A percentile compares a stretch with the other conserved stretches of the same genome.
Evolutionary conservation across 1,284 basidiomycete genomes (phyloP).

Genomic region (Sphagnurus paluster): DNA sequence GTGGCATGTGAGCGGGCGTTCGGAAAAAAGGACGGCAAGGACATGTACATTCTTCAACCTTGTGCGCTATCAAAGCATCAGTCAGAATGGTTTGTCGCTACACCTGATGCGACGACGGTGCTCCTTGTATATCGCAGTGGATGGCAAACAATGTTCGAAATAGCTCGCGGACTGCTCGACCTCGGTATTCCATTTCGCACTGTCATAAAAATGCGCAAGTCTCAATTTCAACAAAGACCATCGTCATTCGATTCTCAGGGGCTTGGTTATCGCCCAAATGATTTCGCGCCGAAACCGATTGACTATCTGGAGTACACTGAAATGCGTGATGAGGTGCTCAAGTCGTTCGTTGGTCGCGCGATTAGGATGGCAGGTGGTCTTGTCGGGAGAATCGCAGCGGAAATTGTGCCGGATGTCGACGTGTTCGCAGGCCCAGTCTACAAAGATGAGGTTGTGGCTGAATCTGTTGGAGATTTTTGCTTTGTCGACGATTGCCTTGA

Average conservation of each 20-base stretch:
- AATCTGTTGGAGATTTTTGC: background rate
- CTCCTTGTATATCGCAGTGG: background rate
- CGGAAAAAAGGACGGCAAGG: background rate
- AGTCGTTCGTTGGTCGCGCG: background rate
- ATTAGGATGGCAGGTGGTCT: slow-evolving; percentile 1
- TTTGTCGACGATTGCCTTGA: slow-evolving; percentile 1
- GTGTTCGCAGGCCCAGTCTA: background rate
- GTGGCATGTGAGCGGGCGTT: too few species aligned
- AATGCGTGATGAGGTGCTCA: background rate
- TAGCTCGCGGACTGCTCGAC: background rate
- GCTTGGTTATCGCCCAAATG: too few species aligned
- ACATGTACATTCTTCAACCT: background rate
- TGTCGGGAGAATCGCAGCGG: slow-evolving; percentile 2
- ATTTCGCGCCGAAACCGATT: background rate
- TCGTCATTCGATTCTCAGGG: too few species aligned
- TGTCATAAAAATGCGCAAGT: background rate
- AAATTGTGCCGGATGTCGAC: background rate
- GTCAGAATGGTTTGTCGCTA: slow-evolving; percentile 1
- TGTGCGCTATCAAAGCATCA: background rate
- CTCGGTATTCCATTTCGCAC: slow-evolving; percentile 1
- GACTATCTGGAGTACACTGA: background rate
- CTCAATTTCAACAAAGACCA: too few species aligned
- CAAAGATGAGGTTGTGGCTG: slow-evolving; percentile 4
- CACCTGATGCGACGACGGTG: background rate
- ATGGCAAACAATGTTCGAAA: background rate